Conservation (phyloP, 1,139 yeast genomes). For the Lodderomyces theae region DNA sequence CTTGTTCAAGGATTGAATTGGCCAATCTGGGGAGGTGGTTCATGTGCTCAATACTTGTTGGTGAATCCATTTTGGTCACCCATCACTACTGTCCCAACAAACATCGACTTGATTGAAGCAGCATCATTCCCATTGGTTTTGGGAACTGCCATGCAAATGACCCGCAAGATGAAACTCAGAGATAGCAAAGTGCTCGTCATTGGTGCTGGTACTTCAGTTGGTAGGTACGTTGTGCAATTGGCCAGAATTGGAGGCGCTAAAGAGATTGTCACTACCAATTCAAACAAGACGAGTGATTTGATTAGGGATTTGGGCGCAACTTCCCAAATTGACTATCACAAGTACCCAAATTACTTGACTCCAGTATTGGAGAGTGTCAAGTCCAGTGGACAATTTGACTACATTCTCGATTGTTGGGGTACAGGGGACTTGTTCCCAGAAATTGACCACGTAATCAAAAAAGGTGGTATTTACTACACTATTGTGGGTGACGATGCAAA, state of each 20-base stretch:
- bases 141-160: constrained; percentile 53
- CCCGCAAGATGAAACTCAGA: constrained; percentile 20
- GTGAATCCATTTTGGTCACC: constrained; percentile 43
- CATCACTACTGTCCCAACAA: constrained; percentile 46
- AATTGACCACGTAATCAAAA: constrained; percentile 28
- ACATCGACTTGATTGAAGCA: constrained; percentile 51
- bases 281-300: constrained; percentile 31
- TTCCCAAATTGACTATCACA: constrained; percentile 49
- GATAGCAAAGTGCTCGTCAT: constrained; percentile 48
- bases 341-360: constrained; percentile 19
- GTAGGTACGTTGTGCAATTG: constrained; percentile 57
- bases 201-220: constrained; percentile 79
- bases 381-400: constrained; percentile 27
- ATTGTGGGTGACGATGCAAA: constrained; percentile 38
- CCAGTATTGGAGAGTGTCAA: constrained; percentile 26
- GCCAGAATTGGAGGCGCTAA: constrained; percentile 47
- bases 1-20: constrained; percentile 57
- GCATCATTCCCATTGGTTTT: constrained; percentile 57
- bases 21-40: constrained; percentile 48
- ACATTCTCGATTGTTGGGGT: constrained; percentile 31
- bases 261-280: constrained; percentile 45
- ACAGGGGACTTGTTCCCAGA: constrained; percentile 22
- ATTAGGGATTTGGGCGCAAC: constrained; percentile 53
- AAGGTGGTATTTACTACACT: constrained; percentile 46
- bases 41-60: constrained; percentile 40